Evolutionary conservation across 108 stramenopile genomes (phyloP).

Genomic region (Pseudonitzschia delicatissima): DNA sequence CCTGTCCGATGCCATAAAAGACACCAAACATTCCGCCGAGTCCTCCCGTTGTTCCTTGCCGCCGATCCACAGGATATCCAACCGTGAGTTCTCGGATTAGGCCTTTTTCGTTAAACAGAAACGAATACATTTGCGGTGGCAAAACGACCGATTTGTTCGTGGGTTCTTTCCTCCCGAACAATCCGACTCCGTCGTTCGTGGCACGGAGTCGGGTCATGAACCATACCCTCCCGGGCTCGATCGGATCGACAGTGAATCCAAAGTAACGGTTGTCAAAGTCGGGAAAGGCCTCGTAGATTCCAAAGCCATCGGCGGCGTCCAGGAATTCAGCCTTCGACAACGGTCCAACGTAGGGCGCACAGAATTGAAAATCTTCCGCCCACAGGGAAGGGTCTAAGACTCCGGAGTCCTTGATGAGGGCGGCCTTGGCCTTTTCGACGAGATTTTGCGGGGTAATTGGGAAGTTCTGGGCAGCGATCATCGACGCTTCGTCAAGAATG

Average conservation of each 20-base stretch:
- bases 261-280: constrained; percentile 52
- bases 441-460: background rate
- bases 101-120: constrained; percentile 51
- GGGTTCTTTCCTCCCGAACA: constrained; percentile 48
- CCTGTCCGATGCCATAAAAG: constrained; percentile 73
- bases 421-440: constrained; percentile 2
- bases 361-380: constrained; percentile 72
- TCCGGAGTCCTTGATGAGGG: background rate
- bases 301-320: constrained; percentile 49
- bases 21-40: constrained; percentile 81
- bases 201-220: constrained; percentile 38
- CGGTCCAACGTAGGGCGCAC: constrained; percentile 73
- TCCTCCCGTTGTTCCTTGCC: constrained; percentile 81
- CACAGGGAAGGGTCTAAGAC: background rate
- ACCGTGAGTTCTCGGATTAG: constrained; percentile 71
- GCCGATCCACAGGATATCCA: constrained; percentile 64
- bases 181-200: constrained; percentile 12
- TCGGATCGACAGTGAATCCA: constrained; percentile 62
- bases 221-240: constrained; percentile 66
- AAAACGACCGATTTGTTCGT: constrained; percentile 37
- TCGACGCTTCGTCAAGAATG: constrained; percentile 1
- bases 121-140: constrained; percentile 48
- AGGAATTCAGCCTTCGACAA: constrained; percentile 57
- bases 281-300: constrained; percentile 51
- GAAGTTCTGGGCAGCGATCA: background rate